A percentile compares a stretch with the other conserved stretches of the same genome.
Evolutionary conservation across 176 grass and related monocot species (phyloP).

Genomic region (Oryza australiensis): DNA sequence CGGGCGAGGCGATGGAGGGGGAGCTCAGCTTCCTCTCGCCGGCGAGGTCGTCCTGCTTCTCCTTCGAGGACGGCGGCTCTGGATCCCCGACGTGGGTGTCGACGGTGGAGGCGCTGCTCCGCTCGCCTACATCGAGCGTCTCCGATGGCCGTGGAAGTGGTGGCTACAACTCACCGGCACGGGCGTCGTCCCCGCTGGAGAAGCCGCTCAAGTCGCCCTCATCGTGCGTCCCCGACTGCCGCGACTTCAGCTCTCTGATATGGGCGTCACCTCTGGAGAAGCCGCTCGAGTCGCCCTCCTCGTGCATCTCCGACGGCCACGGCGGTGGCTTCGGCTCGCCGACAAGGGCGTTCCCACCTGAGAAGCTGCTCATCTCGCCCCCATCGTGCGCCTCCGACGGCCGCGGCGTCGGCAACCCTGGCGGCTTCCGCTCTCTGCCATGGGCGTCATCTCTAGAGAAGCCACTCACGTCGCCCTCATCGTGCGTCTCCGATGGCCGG

Average conservation of each 20-base stretch:
- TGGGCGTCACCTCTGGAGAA: neutral
- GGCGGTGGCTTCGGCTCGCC: conserved; percentile 17
- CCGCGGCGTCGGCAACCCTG: neutral
- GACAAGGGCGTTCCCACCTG: neutral
- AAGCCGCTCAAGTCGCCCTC: conserved; percentile 15
- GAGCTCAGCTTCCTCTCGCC: conserved; percentile 24
- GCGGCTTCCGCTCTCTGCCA: neutral
- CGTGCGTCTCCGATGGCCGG: neutral
- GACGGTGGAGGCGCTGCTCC: conserved; percentile 10
- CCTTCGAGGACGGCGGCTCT: neutral
- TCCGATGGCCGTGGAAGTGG: conserved; percentile 18
- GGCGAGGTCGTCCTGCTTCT: conserved; percentile 19
- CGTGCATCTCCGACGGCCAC: conserved; percentile 14
- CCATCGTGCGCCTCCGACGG: conserved; percentile 21
- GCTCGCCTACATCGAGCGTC: conserved; percentile 35
- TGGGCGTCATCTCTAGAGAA: neutral
- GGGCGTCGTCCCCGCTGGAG: neutral
- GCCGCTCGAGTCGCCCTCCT: conserved; percentile 20
- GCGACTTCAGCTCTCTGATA: neutral
- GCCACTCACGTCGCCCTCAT: neutral
- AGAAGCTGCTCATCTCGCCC: conserved; percentile 16
- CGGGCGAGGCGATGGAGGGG: conserved; percentile 41
- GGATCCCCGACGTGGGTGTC: neutral
- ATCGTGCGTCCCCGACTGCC: conserved; percentile 4
- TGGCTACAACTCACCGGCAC: neutral